A percentile compares a stretch with the other conserved stretches of the same genome.
Conservation (phyloP, 805 yeast species). For the Wickerhamomyces xylosicus region DNA sequence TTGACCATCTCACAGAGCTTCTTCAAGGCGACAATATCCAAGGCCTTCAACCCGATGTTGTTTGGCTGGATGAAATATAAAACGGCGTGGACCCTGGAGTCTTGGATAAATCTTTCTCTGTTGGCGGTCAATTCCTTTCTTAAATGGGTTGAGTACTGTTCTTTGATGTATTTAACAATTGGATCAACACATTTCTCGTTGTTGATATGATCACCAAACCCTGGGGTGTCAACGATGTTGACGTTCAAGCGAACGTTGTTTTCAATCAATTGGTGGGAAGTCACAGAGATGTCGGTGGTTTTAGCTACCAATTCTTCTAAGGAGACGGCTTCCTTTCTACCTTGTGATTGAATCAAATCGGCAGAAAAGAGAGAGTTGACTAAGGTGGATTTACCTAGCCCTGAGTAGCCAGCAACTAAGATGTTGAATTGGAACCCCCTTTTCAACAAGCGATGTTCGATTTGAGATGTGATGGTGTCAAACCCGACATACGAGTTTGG, state of each 20-base stretch:
- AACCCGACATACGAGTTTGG: conserved; percentile 88
- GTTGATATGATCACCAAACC: conserved; percentile 94
- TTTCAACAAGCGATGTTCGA: conserved; percentile 83
- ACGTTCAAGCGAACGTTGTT: conserved; percentile 80
- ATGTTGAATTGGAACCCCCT: conserved; percentile 91
- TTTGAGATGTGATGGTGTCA: conserved; percentile 92
- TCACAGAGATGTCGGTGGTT: conserved; percentile 75
- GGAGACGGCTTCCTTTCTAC: conserved; percentile 42
- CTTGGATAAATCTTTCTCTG: conserved; percentile 73
- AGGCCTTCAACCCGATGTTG: conserved; percentile 70
- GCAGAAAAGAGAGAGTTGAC: conserved; percentile 86
- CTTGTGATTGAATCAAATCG: conserved; percentile 63
- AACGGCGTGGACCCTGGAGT: conserved; percentile 89
- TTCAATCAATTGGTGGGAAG: conserved; percentile 65
- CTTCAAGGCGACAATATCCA: conserved; percentile 76
- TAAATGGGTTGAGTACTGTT: conserved; percentile 84
- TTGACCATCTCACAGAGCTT: conserved; percentile 84
- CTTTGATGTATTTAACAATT: conserved; percentile 85
- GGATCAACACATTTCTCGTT: conserved; percentile 97
- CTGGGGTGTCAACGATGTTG: conserved; percentile 93
- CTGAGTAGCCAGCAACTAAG: conserved; percentile 90
- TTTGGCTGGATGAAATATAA: conserved; percentile 87
- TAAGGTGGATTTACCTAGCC: conserved; percentile 89
- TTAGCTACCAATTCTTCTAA: conserved; percentile 62
- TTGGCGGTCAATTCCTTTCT: conserved; percentile 93